Base-by-base conservation (phyloP, 768 basidiomycete genomes). In the Dioszegia hungarica region DNA sequence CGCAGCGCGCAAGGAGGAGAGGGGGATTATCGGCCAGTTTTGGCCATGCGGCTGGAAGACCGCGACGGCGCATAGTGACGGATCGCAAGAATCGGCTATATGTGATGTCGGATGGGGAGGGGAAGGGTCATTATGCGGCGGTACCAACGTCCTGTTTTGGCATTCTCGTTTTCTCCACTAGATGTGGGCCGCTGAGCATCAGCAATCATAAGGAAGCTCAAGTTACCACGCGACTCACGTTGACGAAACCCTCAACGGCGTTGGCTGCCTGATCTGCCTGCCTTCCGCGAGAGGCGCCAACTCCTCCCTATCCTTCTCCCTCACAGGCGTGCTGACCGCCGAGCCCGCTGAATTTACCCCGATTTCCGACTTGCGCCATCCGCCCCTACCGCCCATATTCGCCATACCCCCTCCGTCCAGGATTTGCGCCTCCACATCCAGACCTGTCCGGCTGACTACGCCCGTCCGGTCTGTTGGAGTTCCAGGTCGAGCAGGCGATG, bases 381-480 rank as follows among this genome's bases (percentile, higher is more conserved):
- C 54, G 14, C 70, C 70, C 48, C 68, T 59, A 15, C 63, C 67
- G 9, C 55, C 61, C 39, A 69, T 31, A 37, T 67, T 73, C 4
- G 72, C 72, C 60, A 73, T 65, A 4, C 76, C 76, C 12, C 76
- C 76, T 14, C 75, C 76, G 37, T 77, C 68, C 17, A 73, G 60
- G 10, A 77, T 77, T 37, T 73, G 71, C 1, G 53, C 69, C 50
- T 77, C 76, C 22, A 77, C 74, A 48, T 76, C 72, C 40, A 74
- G 38, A 5, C 76, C 76, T 6, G 64, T 63, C 34, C 60, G 59
- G 33, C 65, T 67, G 33, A 72, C 37, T 11, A 72, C 50, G 4
- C 70, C 70, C 1, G 71, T 67, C 29, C 68, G 60, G 47, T 75
- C 74, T 17, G 63, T 62, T 19, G 75, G 72, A 4, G 73, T 72